phyloP scores from a whole-genome alignment of 2,329 filamentous ascomycete species.

The Pseudogymnoascus sp. region DNA sequence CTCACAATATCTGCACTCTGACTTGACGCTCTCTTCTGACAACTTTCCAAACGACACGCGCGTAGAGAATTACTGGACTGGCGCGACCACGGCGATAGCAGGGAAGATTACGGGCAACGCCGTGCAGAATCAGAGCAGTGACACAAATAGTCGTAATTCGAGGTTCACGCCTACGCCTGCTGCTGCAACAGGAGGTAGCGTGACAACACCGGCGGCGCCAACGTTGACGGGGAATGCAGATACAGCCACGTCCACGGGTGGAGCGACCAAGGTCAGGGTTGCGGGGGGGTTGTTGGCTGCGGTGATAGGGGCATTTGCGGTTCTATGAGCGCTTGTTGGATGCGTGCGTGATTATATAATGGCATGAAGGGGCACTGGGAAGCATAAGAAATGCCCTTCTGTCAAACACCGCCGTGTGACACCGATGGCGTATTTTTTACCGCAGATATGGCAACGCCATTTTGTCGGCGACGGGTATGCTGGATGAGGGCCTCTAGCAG shows the following conservation, averaged over 20 bases:
- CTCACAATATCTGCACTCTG: background rate
- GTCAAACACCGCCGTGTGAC: background rate
- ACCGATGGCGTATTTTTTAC: background rate
- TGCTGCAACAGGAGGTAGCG: background rate
- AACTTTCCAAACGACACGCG: conserved; percentile 9
- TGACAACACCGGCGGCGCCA: background rate
- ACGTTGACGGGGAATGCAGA: background rate
- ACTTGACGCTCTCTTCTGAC: background rate
- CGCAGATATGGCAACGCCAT: background rate
- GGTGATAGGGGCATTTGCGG: background rate
- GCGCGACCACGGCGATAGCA: background rate
- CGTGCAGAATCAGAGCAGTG: background rate
- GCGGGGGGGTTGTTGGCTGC: background rate
- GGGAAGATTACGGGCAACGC: conserved; percentile 10
- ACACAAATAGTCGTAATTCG: background rate
- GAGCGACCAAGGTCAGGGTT: background rate
- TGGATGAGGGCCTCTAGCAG: background rate
- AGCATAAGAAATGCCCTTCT: background rate
- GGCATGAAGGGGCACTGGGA: background rate
- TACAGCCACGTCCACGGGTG: background rate
- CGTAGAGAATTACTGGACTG: conserved; percentile 9
- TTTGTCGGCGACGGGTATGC: background rate
- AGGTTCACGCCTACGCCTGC: background rate
- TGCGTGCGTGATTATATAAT: background rate
- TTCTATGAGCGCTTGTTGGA: background rate